phyloP scores from a whole-genome alignment of 2,329 filamentous ascomycete genomes.

The Microcera coccophila region DNA sequence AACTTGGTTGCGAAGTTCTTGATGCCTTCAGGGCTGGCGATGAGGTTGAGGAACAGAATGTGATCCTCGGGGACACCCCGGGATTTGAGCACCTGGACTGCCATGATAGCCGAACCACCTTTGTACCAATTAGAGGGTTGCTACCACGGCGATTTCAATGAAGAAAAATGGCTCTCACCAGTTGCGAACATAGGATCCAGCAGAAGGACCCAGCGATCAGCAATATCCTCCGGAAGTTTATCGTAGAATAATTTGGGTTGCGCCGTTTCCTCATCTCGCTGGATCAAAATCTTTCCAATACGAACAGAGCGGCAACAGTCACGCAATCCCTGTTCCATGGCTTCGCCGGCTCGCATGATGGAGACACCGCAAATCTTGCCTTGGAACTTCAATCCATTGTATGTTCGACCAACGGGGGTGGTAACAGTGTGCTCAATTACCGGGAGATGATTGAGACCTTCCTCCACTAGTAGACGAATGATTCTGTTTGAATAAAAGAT shows the following conservation, averaged over 20 bases:
- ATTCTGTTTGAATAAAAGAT: constrained; percentile 99
- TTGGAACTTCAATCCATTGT: constrained; percentile 89
- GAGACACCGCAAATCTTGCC: constrained; percentile 98
- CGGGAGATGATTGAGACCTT: constrained; percentile 93
- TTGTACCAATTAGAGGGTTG: constrained; percentile 5
- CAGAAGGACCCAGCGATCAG: constrained; percentile 85
- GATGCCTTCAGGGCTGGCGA: constrained; percentile 93
- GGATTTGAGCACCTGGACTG: constrained; percentile 85
- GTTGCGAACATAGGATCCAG: constrained; percentile 99
- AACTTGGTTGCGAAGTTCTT: constrained; percentile 85
- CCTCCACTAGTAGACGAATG: constrained; percentile 92
- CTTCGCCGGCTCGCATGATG: constrained; percentile 96
- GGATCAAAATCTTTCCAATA: constrained; percentile 97
- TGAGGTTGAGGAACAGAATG: constrained; percentile 94
- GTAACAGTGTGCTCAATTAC: constrained; percentile 85
- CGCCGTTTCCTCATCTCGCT: constrained; percentile 91
- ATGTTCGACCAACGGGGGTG: constrained; percentile 83
- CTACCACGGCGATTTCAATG: neutral
- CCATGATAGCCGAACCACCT: constrained; percentile 96
- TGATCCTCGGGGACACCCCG: constrained; percentile 91
- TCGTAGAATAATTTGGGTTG: constrained; percentile 95
- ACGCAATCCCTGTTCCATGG: constrained; percentile 94
- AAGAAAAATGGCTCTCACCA: constrained; percentile 49
- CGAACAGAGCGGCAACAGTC: constrained; percentile 97
- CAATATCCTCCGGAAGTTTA: constrained; percentile 92